Conservation (phyloP, 495 filamentous ascomycete genomes). For the Penicillium pancosmium region DNA sequence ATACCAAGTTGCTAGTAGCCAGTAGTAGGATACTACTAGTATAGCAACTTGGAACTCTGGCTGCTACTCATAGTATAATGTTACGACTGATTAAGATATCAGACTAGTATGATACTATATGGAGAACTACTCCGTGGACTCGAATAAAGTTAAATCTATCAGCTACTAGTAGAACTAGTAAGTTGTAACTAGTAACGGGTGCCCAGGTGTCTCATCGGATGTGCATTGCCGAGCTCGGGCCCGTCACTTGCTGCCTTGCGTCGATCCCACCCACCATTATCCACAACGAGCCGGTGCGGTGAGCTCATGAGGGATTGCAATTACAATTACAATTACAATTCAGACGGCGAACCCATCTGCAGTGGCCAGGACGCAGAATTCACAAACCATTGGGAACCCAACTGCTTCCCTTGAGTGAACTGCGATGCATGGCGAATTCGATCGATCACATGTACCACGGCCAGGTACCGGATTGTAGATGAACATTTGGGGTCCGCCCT, state of each 20-base stretch:
- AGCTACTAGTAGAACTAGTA: no score
- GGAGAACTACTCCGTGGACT: not conserved
- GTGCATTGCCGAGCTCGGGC: slow-evolving; percentile 1
- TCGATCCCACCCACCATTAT: not conserved
- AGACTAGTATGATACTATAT: no score
- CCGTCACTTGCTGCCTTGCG: not conserved
- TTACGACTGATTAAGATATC: no score
- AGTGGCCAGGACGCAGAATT: not conserved
- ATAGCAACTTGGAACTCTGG: no score
- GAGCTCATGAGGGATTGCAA: not conserved
- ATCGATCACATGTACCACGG: not conserved
- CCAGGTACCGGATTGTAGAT: not conserved
- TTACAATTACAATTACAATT: not conserved
- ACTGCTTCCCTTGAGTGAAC: not conserved
- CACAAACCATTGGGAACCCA: not conserved
- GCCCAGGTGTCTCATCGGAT: not conserved
- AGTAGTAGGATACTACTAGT: no score
- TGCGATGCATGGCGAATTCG: not conserved
- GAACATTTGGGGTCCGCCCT: no score
- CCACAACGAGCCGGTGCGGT: not conserved
- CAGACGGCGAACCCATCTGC: not conserved
- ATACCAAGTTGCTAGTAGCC: no score
- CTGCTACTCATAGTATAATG: no score
- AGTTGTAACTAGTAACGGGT: not conserved
- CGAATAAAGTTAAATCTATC: not conserved